A percentile compares a stretch with the other conserved stretches of the same genome.
Evolutionary conservation across 108 stramenopile species (phyloP).

Genomic region (Chaetoceros muelleri): DNA sequence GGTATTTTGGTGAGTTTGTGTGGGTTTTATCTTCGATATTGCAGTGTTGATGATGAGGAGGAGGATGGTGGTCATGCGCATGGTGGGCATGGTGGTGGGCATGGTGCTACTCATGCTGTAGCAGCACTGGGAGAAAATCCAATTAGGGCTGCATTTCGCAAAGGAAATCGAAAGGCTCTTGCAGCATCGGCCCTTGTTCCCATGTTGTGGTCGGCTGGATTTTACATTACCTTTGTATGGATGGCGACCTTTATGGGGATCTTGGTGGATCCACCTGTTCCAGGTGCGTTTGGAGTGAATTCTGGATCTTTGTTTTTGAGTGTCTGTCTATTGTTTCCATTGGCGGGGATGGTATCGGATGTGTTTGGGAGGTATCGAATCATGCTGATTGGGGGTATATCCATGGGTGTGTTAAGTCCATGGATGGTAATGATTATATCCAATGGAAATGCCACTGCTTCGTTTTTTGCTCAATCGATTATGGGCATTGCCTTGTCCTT

Average conservation of each 20-base stretch:
- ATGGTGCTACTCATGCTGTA: background rate
- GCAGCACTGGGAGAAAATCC: slow-evolving; percentile 30
- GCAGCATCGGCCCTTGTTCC: slow-evolving; percentile 41
- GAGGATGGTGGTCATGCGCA: slow-evolving; percentile 9
- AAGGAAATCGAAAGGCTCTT: slow-evolving; percentile 32
- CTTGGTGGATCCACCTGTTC: slow-evolving; percentile 46
- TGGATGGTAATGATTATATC: slow-evolving; percentile 29
- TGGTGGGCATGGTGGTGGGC: slow-evolving; percentile 4
- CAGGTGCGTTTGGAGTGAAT: slow-evolving; percentile 51
- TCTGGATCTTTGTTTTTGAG: slow-evolving; percentile 20
- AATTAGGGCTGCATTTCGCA: slow-evolving; percentile 36
- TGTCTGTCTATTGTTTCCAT: slow-evolving; percentile 38
- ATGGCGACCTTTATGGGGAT: slow-evolving; percentile 55
- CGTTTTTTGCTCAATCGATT: slow-evolving; percentile 38
- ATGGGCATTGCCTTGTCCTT: slow-evolving; percentile 45
- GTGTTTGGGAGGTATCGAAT: slow-evolving; percentile 27
- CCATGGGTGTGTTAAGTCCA: slow-evolving; percentile 24
- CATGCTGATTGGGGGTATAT: slow-evolving; percentile 47
- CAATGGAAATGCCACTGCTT: slow-evolving; percentile 3
- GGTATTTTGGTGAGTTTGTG: slow-evolving; percentile 45
- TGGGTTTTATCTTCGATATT: slow-evolving; percentile 45
- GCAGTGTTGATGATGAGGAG: slow-evolving; percentile 34
- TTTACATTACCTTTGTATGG: slow-evolving; percentile 69
- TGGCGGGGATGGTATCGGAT: slow-evolving; percentile 48
- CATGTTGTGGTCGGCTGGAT: slow-evolving; percentile 47